Conservation (phyloP, 352 stramenopile genomes). For the Phytophthora macrochlamydospora region DNA sequence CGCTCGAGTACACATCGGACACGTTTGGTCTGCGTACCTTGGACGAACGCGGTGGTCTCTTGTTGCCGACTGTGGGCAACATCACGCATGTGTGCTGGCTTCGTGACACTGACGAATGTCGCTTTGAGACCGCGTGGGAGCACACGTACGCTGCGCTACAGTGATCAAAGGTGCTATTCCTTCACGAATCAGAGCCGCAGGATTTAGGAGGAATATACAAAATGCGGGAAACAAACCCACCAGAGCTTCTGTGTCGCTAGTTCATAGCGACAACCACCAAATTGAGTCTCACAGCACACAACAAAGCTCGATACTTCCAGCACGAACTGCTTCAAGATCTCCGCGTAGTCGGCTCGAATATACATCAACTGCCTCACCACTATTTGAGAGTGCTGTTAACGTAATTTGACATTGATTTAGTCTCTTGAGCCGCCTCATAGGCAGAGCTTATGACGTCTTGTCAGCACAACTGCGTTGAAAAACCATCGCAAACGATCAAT, state of each 20-base stretch:
- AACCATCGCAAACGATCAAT: constrained; percentile 21
- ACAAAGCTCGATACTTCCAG: background rate
- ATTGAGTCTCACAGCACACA: no score
- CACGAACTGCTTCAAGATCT: constrained; percentile 19
- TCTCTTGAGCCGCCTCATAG: constrained; percentile 12
- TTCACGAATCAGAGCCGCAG: no score
- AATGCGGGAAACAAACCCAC: constrained; percentile 15
- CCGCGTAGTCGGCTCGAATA: constrained; percentile 17
- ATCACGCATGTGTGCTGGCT: constrained; percentile 37
- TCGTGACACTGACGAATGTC: constrained; percentile 4
- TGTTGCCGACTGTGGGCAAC: constrained; percentile 17
- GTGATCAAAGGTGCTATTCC: background rate
- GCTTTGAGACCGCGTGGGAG: background rate
- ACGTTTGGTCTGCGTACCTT: constrained; percentile 3
- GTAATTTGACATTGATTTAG: constrained; percentile 15
- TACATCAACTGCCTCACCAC: constrained; percentile 22
- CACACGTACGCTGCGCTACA: background rate
- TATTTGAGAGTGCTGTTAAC: constrained; percentile 11
- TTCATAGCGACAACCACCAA: background rate
- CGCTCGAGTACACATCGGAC: constrained; percentile 6
- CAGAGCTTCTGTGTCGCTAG: constrained; percentile 11
- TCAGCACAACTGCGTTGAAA: constrained; percentile 19
- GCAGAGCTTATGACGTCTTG: constrained; percentile 9
- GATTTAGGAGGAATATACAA: constrained; percentile 7
- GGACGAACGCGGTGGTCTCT: constrained; percentile 3